Percentiles rank a stretch among this genome's conserved stretches.
Evolutionary conservation across 2,329 filamentous ascomycete genomes (phyloP).

Genomic region (Hirsutella minnesotensis): DNA sequence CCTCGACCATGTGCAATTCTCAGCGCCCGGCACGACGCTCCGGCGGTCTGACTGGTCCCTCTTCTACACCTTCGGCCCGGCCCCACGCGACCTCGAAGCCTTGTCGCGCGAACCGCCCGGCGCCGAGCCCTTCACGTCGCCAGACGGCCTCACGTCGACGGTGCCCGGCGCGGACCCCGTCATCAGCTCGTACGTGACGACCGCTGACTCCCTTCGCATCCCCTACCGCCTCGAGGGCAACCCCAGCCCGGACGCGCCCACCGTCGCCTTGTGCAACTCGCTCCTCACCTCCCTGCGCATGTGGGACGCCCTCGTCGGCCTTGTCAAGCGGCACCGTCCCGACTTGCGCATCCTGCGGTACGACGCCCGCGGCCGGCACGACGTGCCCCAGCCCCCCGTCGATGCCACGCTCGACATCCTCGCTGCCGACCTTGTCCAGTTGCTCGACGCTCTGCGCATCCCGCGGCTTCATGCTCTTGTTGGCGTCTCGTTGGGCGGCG

Average conservation of each 20-base stretch:
- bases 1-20: slow-evolving; percentile 52
- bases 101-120: slow-evolving; percentile 33
- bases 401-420: slow-evolving; percentile 53
- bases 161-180: slow-evolving; percentile 36
- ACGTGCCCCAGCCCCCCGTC: slow-evolving; percentile 30
- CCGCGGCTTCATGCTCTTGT: slow-evolving; percentile 53
- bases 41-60: slow-evolving; percentile 53
- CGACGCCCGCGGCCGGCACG: slow-evolving; percentile 58
- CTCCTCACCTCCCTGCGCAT: slow-evolving; percentile 68
- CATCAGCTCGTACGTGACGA: slow-evolving; percentile 57
- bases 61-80: slow-evolving; percentile 71
- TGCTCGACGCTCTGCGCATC: slow-evolving; percentile 61
- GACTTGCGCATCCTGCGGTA: slow-evolving; percentile 67
- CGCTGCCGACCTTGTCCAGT: slow-evolving; percentile 50
- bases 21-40: slow-evolving; percentile 15
- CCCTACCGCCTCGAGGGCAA: slow-evolving; percentile 69
- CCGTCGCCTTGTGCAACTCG: slow-evolving; percentile 68
- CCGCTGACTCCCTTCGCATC: slow-evolving; percentile 54
- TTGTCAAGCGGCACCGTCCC: slow-evolving; percentile 47
- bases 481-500: slow-evolving; percentile 73
- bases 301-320: slow-evolving; percentile 63
- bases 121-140: slow-evolving; percentile 36
- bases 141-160: slow-evolving; percentile 44
- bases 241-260: slow-evolving; percentile 51
- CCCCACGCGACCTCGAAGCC: slow-evolving; percentile 53